phyloP scores from a whole-genome alignment of 352 stramenopile species.

The Pythium sukuiense region DNA sequence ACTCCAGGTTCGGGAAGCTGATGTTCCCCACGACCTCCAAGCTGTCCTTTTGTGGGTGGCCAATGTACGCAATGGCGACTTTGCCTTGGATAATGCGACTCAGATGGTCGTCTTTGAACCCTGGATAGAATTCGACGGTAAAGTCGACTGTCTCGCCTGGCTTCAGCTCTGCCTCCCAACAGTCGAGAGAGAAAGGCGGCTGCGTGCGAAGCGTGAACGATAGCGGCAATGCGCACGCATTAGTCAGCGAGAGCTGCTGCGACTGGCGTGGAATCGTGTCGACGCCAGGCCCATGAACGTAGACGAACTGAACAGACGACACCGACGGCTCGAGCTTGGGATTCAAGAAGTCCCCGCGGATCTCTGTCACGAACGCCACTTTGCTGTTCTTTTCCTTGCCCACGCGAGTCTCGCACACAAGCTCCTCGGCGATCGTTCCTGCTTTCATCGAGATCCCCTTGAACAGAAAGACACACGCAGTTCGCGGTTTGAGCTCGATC shows the following conservation, averaged over 20 bases:
- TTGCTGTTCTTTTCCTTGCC: constrained; percentile 91
- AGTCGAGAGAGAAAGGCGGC: constrained; percentile 91
- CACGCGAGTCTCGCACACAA: constrained; percentile 91
- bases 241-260: constrained; percentile 83
- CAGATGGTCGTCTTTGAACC: constrained; percentile 90
- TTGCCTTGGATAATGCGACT: constrained; percentile 88
- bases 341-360: constrained; percentile 90
- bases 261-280: constrained; percentile 58
- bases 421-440: constrained; percentile 73
- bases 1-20: constrained; percentile 93
- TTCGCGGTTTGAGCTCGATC: constrained; percentile 93
- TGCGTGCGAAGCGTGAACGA: constrained; percentile 90
- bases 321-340: constrained; percentile 82
- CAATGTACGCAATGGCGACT: constrained; percentile 80
- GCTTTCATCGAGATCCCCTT: constrained; percentile 70
- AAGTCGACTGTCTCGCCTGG: constrained; percentile 78
- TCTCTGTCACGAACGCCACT: constrained; percentile 87
- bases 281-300: constrained; percentile 78
- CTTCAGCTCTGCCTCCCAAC: constrained; percentile 86
- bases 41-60: constrained; percentile 90
- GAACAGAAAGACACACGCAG: constrained; percentile 93
- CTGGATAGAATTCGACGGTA: constrained; percentile 93
- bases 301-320: constrained; percentile 80
- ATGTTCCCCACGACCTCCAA: constrained; percentile 91
- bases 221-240: constrained; percentile 87